phyloP scores from a whole-genome alignment of 257 asterid species.

The Solanum corneliomulleri region DNA sequence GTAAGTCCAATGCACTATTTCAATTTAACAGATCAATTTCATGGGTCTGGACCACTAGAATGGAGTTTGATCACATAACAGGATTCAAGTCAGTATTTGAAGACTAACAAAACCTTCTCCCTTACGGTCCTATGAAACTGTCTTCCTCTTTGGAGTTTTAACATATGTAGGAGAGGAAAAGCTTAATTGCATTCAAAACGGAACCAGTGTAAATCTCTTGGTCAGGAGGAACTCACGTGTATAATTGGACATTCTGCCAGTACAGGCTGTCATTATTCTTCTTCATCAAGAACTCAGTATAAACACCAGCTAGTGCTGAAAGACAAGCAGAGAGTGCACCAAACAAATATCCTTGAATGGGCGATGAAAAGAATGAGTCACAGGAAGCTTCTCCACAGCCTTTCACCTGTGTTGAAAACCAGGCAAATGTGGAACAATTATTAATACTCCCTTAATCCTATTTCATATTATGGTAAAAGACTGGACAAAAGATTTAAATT shows the following conservation, averaged over 20 bases:
- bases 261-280: conserved; percentile 93
- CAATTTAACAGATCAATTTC: conserved; percentile 7
- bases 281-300: conserved; percentile 98
- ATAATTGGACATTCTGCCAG: conserved; percentile 92
- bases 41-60: not conserved
- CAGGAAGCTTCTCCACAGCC: conserved; percentile 95
- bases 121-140: not conserved
- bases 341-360: conserved; percentile 81
- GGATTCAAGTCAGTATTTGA: not conserved
- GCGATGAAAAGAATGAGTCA: conserved; percentile 79
- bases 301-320: conserved; percentile 93
- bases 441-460: no score
- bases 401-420: conserved; percentile 46
- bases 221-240: conserved; percentile 45
- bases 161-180: not conserved
- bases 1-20: conserved; percentile 13
- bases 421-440: not conserved
- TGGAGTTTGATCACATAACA: not conserved
- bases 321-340: conserved; percentile 88
- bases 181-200: not conserved
- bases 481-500: no score
- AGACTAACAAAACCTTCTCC: not conserved
- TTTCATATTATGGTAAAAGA: no score
- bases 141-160: not conserved
- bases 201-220: not conserved